Evolutionary conservation across 805 yeast species (phyloP), one percentile per base, ranked within the genome.

Genomic region (Zygosaccharomyces bisporus): DNA sequence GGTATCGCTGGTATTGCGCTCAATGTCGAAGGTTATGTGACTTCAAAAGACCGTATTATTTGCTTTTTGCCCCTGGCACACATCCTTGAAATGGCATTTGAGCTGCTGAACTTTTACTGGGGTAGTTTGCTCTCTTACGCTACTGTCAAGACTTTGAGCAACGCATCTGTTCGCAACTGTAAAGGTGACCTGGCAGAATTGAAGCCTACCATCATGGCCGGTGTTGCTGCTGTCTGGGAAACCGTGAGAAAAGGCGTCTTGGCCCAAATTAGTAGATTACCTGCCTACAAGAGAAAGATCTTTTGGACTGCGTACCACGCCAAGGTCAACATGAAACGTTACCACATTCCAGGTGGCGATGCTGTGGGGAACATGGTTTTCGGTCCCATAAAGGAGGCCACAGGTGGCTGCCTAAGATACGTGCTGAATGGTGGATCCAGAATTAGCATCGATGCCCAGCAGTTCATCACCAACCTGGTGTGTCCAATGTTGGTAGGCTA

Each of bases 191-290:
- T 93, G 72, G 77, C 75, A 45, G 86, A 84, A 60, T 86, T 89
- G 69, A 75, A 80, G 65, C 99, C 99, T 47, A 86, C 96, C 4
- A 69, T 90, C 55, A 86, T 93, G 96, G 96, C 89, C 53, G 99
- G 96, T 67, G 99, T 93, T 45, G 97, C 97, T 13, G 96, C 98
- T 4, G 97, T 93, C 42, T 93, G 96, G 95, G 99, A 93, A 73
- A 76, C 84, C 30, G 87, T 93, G 49, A 84, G 90, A 67, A 93
- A 93, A 73, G 99, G 99, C 47, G 84, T 93, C 47, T 49, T 87
- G 46, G 77, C 77, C 44, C 89, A 90, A 70, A 77, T 93, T 53
- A 71, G 74, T 53, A 76, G 79, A 57, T 73, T 74, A 57, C 84
- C 95, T 13, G 57, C 79, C 12, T 55, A 81, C 18, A 74, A 77